phyloP scores from a whole-genome alignment of 768 basidiomycete genomes.

The Russula griseocarnosa region DNA sequence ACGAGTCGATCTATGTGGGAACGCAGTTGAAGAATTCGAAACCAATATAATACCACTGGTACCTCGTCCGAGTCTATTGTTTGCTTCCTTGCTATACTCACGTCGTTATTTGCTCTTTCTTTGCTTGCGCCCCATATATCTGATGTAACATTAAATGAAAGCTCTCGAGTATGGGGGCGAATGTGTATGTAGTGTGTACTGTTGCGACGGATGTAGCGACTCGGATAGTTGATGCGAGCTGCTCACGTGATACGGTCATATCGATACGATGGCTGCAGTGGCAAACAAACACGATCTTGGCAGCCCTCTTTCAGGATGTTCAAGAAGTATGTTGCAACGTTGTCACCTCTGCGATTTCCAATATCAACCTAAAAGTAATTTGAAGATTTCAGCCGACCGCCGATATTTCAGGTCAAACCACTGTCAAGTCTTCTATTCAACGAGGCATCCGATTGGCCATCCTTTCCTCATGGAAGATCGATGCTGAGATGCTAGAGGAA shows the following conservation, averaged over 20 bases:
- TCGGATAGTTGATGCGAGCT: too few relatives aligned
- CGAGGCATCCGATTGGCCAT: constrained; percentile 77
- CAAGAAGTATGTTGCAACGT: constrained; percentile 56
- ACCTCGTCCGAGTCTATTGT: too few relatives aligned
- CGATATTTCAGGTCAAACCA: constrained; percentile 86
- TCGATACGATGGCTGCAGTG: not conserved
- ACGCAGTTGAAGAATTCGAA: too few relatives aligned
- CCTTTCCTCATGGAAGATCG: constrained; percentile 79
- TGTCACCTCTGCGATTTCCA: not conserved
- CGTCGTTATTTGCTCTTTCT: too few relatives aligned
- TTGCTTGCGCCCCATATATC: too few relatives aligned
- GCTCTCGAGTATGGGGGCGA: too few relatives aligned
- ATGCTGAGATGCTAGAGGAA: constrained; percentile 76
- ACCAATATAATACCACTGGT: too few relatives aligned
- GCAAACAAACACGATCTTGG: not conserved
- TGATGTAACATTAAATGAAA: too few relatives aligned
- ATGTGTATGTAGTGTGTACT: too few relatives aligned
- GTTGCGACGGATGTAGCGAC: too few relatives aligned
- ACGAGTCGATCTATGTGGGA: too few relatives aligned
- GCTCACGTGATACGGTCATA: constrained; percentile 6
- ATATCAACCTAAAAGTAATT: constrained; percentile 1
- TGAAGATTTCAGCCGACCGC: constrained; percentile 66
- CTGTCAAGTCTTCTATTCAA: constrained; percentile 91
- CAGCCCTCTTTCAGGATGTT: constrained; percentile 48
- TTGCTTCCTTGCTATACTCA: too few relatives aligned